Base-by-base conservation (phyloP, 306 rosid species). In the Alnus rubra region DNA sequence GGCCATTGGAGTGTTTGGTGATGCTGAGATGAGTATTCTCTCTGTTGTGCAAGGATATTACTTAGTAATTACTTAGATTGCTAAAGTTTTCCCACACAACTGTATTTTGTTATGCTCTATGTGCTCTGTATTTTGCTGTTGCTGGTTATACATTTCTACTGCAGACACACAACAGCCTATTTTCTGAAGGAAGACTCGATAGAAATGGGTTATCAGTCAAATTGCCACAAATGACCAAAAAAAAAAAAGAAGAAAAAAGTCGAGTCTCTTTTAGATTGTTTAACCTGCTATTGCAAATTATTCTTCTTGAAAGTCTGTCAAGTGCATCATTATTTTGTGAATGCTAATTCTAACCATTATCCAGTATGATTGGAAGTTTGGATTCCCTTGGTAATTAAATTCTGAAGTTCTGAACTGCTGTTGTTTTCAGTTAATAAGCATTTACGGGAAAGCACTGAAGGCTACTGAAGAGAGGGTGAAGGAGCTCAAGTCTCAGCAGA, bases 371-470 rank as follows among this genome's bases (percentile, higher is more conserved):
- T 35, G 70, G 12, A 15, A 7, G 69, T 63, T 33, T 64, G 44
- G 11, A 18, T 4, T 18, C 71, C 18, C 30, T 37, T 39, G 49
- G 7, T 37, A 18, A 8, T 37, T 9, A 37, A 67, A 9, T 37
- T 18, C 31, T 67, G 0, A 67, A 18, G 14, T 18, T 67, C 15
- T 71, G 49, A 77, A 52, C 47, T 64, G 18, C 59, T 68, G 75
- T 69, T 7, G 37, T 37, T 83, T 71, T 63, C 94, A 95, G 99
- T 73, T 93, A 51, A 93, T 91, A 81, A 87, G 83, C 85, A 90
- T 62, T 3, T 95, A 86, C 62, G 99, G 98, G 42, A 88, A 93
- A 59, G 98, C 99, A 59, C 54, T 95, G 60, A 90, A 83, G 87
- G 87, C 67, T 0, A 95, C 98, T 0, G 99, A 95, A 82, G 78